A percentile compares a stretch with the other conserved stretches of the same genome.
These are phyloP conservation scores for Sedum album DNA, from an alignment of 164 flowering plant genomes.

Conservation along the genomic window DNA sequence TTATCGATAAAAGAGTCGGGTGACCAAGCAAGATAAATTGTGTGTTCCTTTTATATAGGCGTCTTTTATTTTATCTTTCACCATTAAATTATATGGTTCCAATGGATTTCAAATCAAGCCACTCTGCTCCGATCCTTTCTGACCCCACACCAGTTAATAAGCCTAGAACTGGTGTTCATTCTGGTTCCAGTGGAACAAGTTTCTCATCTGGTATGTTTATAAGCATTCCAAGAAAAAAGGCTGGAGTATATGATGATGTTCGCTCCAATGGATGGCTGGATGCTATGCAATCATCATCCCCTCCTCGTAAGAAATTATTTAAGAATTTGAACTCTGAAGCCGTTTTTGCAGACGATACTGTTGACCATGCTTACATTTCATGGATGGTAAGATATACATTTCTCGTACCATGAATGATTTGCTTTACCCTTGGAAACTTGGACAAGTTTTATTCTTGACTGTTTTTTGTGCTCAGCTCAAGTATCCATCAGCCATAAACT, in stretches of 20 bases:
- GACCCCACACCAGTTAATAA: slow-evolving; percentile 55
- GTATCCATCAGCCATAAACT: slow-evolving; percentile 26
- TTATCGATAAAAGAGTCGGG: slow-evolving; percentile 59
- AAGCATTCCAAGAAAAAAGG: slow-evolving; percentile 53
- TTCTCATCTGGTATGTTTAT: slow-evolving; percentile 38
- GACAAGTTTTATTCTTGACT: not conserved
- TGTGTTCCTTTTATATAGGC: not conserved
- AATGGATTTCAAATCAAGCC: slow-evolving; percentile 71
- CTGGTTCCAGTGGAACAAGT: slow-evolving; percentile 32
- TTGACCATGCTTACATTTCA: slow-evolving; percentile 35
- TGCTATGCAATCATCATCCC: slow-evolving; percentile 96
- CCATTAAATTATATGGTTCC: slow-evolving; percentile 22
- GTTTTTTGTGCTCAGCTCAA: not conserved
- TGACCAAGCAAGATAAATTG: not conserved
- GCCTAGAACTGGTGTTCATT: slow-evolving; percentile 43
- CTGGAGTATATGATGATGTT: slow-evolving; percentile 67
- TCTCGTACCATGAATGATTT: not conserved
- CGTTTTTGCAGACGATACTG: slow-evolving; percentile 27
- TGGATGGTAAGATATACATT: slow-evolving; percentile 55
- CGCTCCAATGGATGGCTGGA: slow-evolving; percentile 65
- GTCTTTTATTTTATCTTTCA: not conserved
- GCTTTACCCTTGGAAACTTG: not conserved
- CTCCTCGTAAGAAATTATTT: slow-evolving; percentile 49
- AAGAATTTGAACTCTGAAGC: slow-evolving; percentile 36
- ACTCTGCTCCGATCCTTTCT: slow-evolving; percentile 54